Evolutionary conservation across 2,329 filamentous ascomycete species (phyloP).

Genomic region (Fusarium bulbicola): DNA sequence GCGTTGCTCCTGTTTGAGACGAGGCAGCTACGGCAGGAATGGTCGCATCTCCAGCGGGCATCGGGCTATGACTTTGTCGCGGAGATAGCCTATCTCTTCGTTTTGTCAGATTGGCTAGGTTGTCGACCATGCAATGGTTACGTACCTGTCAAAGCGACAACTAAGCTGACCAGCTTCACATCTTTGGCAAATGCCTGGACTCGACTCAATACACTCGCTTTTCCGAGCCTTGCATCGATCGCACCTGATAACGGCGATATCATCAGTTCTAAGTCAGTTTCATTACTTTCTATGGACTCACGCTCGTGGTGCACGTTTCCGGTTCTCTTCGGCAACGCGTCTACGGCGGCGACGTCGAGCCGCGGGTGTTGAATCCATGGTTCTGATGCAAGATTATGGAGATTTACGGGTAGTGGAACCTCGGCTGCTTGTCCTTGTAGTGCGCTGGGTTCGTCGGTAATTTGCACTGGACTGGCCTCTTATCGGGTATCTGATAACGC

Average conservation of each 20-base stretch:
- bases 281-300: neutral
- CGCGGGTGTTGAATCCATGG: neutral
- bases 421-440: neutral
- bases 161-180: neutral
- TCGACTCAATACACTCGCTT: neutral
- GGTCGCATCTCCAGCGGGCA: neutral
- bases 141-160: neutral
- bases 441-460: neutral
- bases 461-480: neutral
- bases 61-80: neutral
- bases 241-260: neutral
- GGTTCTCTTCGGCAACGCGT: slow-evolving; percentile 3
- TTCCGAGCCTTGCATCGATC: slow-evolving; percentile 1
- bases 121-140: accelerated
- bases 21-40: neutral
- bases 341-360: neutral
- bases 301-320: neutral
- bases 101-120: accelerated
- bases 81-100: neutral
- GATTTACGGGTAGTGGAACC: neutral
- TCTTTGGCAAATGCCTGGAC: neutral
- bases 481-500: neutral
- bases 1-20: neutral
- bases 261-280: neutral
- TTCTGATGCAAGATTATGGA: neutral